Base-by-base conservation (phyloP, 176 grass and related monocot genomes). In the Eragrostis curvula region DNA sequence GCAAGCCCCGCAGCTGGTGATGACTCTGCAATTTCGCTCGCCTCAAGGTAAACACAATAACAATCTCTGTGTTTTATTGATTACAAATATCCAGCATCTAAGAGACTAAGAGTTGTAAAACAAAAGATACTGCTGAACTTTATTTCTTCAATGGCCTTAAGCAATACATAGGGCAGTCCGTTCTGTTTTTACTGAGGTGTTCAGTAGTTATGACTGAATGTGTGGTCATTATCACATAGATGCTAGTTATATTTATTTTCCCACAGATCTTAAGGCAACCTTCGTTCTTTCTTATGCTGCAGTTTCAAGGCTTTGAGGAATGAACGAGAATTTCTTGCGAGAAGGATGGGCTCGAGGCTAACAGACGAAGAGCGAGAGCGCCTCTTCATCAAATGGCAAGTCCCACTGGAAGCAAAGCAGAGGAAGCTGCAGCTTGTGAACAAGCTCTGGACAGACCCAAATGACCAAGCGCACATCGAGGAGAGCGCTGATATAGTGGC, bases 401-500 rank as follows among this genome's bases (percentile, higher is more conserved):
- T 97, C 8, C 89, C 95, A 27, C 83, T 97, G 1, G 92, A 97
- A 5, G 83, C 85, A 9, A 97, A 97, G 87, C 92, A 97, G 63
- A 85, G 95, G 65, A 97, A 94, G 88, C 87, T 97, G 56, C 95
- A 97, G 86, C 68, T 97, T 13, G 82, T 91, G 75, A 90, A 85
- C 85, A 99, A 85, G 79, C 88, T 99, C 20, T 99, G 93, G 96
- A 87, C 70, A 12, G 91, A 96, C 61, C 85, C 93, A 17, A 91
- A 83, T 3, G 93, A 99, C 28, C 20, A 46, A 29, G 40, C 5
- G 2, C 93, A 99, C 80, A 83, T 94, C 0, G 80, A 96, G 29
- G 93, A 91, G 64, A 96, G 96, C 10, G 93, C 93, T 3, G 93
- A 90, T 21, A 82, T 96, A 74, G 96, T 99, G 79, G 96, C 96